Evolutionary conservation across 78 protist genomes (phyloP).

Genomic region (Cavenderia fasciculata): DNA sequence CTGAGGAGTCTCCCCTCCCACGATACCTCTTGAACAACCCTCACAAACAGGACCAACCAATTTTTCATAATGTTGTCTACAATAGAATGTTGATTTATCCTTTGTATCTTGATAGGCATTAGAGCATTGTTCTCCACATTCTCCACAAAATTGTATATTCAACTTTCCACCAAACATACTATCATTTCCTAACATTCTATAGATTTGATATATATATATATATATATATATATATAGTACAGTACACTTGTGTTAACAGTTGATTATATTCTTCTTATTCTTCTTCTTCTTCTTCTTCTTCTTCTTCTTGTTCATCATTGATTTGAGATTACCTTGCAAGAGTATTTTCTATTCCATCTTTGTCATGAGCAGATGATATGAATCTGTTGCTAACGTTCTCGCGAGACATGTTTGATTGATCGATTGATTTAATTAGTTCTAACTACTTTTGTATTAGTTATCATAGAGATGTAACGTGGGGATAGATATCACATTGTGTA

Average conservation of each 20-base stretch:
- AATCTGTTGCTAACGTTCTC: conserved; percentile 11
- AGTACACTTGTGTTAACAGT: not conserved
- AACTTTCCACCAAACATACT: not conserved
- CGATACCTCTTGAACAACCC: conserved; percentile 2
- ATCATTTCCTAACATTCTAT: conserved; percentile 11
- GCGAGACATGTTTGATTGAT: too few species aligned
- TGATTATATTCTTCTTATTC: not conserved
- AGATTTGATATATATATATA: too few species aligned
- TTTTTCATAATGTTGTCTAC: conserved; percentile 9
- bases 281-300: not conserved
- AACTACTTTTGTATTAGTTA: too few species aligned
- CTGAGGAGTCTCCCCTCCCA: not conserved
- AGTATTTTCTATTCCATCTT: not conserved
- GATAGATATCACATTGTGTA: too few species aligned
- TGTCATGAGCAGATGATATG: not conserved
- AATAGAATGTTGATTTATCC: not conserved
- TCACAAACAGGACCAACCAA: not conserved
- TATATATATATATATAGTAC: not conserved
- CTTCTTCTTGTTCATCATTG: not conserved
- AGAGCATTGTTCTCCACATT: conserved; percentile 18
- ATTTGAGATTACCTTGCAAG: not conserved
- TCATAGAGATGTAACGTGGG: too few species aligned
- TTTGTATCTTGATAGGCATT: not conserved
- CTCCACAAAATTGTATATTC: conserved; percentile 19
- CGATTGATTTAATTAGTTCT: too few species aligned